Percentiles rank a stretch among this genome's conserved stretches.
Conservation (phyloP, 2,329 filamentous ascomycete genomes). For the Coniochaeta sp. region DNA sequence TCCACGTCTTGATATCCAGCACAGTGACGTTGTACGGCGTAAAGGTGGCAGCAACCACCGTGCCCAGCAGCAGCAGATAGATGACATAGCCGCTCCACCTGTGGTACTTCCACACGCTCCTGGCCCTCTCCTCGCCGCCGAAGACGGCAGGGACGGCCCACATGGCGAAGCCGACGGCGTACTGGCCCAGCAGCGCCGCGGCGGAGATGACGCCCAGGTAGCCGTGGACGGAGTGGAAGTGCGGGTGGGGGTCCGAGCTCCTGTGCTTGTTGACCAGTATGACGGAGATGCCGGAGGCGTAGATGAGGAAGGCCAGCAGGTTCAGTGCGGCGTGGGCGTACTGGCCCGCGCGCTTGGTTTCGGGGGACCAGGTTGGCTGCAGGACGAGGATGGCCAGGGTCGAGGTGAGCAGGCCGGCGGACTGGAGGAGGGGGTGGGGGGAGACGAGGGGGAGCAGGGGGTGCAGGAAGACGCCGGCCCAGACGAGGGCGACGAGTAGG, state of each 20-base stretch:
- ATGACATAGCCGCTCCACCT: slow-evolving; percentile 68
- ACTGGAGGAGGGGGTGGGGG: slow-evolving; percentile 41
- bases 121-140: slow-evolving; percentile 71
- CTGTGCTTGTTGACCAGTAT: slow-evolving; percentile 75
- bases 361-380: slow-evolving; percentile 73
- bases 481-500: slow-evolving; percentile 69
- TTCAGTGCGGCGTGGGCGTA: slow-evolving; percentile 64
- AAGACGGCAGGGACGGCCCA: slow-evolving; percentile 70
- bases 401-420: slow-evolving; percentile 62
- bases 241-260: slow-evolving; percentile 51
- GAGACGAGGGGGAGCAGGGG: slow-evolving; percentile 2
- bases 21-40: slow-evolving; percentile 66
- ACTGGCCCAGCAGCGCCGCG: slow-evolving; percentile 63
- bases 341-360: slow-evolving; percentile 60
- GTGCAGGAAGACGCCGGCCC: slow-evolving; percentile 64
- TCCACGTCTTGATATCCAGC: slow-evolving; percentile 70
- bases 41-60: slow-evolving; percentile 65
- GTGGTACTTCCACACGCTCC: slow-evolving; percentile 86
- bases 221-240: slow-evolving; percentile 76
- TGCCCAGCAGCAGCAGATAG: slow-evolving; percentile 62
- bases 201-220: slow-evolving; percentile 75
- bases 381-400: slow-evolving; percentile 76
- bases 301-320: slow-evolving; percentile 50
- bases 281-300: slow-evolving; percentile 58
- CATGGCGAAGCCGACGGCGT: slow-evolving; percentile 72